A percentile compares a stretch with the other conserved stretches of the same genome.
Conservation (phyloP, 768 basidiomycete species). For the Rhodotorula babjevae region DNA sequence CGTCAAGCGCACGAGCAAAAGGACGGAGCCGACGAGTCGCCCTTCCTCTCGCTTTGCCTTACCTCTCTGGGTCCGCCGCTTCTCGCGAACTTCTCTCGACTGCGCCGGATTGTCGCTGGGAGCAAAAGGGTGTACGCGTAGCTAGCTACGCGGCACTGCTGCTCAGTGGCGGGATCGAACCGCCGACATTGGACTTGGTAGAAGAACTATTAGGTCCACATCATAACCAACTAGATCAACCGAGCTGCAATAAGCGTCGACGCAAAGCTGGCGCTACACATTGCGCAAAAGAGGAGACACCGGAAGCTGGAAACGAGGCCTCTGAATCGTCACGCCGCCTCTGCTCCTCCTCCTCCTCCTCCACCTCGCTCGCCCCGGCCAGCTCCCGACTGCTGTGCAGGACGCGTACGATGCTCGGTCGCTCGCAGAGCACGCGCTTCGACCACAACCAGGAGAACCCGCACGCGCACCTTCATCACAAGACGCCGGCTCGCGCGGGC, state of each 20-base stretch:
- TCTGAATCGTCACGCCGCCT: too few species aligned
- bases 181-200: constrained; percentile 6
- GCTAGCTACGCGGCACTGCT: neutral
- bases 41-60: too few species aligned
- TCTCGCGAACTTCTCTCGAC: too few species aligned
- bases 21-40: neutral
- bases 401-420: constrained; percentile 5
- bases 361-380: neutral
- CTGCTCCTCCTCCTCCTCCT: neutral
- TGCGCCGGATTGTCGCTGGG: too few species aligned
- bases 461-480: neutral
- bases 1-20: too few species aligned
- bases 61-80: too few species aligned
- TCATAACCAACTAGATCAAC: constrained; percentile 17
- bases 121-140: neutral
- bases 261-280: too few species aligned
- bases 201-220: neutral
- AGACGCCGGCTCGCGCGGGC: constrained; percentile 18
- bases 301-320: too few species aligned
- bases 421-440: neutral
- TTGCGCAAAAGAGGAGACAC: too few species aligned
- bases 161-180: constrained; percentile 17
- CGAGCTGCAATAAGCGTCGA: constrained; percentile 1
- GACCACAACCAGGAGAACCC: constrained; percentile 23
- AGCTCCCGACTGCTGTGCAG: neutral